Conservation (phyloP, 805 yeast species). For the Ogataea nonfermentans region DNA sequence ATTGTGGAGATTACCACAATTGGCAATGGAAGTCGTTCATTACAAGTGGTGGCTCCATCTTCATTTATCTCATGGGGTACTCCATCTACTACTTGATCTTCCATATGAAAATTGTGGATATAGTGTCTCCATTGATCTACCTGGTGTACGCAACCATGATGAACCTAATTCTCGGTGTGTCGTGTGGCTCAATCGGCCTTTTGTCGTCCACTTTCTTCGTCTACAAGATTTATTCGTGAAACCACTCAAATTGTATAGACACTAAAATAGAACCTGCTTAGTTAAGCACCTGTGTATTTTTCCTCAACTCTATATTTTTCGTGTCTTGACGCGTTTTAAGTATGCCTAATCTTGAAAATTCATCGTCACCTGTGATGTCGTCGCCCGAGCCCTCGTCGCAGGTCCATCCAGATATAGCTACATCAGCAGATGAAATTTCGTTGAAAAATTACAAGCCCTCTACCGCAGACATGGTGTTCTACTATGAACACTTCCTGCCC, state of each 20-base stretch:
- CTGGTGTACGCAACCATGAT: conserved; percentile 69
- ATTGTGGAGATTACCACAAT: conserved; percentile 45
- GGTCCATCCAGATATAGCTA: conserved; percentile 15
- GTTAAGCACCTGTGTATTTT: conserved; percentile 2
- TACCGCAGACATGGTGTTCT: conserved; percentile 65
- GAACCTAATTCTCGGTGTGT: conserved; percentile 59
- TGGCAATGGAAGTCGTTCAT: conserved; percentile 88
- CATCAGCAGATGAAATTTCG: conserved; percentile 9
- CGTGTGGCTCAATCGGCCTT: conserved; percentile 75
- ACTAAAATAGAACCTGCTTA: conserved; percentile 2
- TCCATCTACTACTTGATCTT: conserved; percentile 63
- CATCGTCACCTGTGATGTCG: conserved; percentile 10
- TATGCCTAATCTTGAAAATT: conserved; percentile 11
- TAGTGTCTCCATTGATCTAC: conserved; percentile 65
- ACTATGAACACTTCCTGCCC: conserved; percentile 71
- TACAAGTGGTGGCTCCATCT: conserved; percentile 65
- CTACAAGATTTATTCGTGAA: conserved; percentile 51
- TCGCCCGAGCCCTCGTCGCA: conserved; percentile 27
- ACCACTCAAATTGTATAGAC: conserved; percentile 4
- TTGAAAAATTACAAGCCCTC: conserved; percentile 34
- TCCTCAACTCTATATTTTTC: conserved; percentile 1
- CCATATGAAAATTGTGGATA: conserved; percentile 60
- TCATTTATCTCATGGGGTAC: conserved; percentile 66
- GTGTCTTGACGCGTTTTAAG: conserved; percentile 10
- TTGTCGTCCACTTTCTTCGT: conserved; percentile 66